Evolutionary conservation across 805 yeast genomes (phyloP).

Genomic region (Candida odintsovae): DNA sequence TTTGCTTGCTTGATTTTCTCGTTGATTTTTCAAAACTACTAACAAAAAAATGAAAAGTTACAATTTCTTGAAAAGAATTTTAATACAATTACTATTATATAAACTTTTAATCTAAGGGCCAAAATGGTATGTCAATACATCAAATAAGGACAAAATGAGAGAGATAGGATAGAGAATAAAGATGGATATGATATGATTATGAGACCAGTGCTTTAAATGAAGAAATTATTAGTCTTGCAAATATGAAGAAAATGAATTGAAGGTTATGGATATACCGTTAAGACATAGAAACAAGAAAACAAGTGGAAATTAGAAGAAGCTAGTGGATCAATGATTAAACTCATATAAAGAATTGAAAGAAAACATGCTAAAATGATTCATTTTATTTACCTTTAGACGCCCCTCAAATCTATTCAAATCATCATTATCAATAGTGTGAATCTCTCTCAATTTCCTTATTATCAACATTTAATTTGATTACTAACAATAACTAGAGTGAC

Average conservation of each 20-base stretch:
- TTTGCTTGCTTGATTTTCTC: constrained; percentile 1
- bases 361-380: too few relatives aligned
- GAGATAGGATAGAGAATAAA: not conserved
- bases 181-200: too few relatives aligned
- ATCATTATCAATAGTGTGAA: not conserved
- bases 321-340: too few relatives aligned
- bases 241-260: too few relatives aligned
- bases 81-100: not conserved
- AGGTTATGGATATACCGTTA: too few relatives aligned
- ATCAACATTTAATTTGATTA: constrained; percentile 3
- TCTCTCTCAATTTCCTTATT: not conserved
- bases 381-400: not conserved
- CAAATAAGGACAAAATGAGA: not conserved
- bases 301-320: too few relatives aligned
- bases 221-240: too few relatives aligned
- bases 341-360: too few relatives aligned
- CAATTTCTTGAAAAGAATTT: constrained; percentile 1
- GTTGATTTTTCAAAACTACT: not conserved
- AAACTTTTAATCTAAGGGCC: constrained; percentile 9
- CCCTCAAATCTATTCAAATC: not conserved
- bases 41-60: constrained; percentile 1
- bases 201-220: not conserved
- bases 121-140: constrained; percentile 14
- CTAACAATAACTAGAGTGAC: constrained; percentile 70
- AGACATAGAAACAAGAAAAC: too few relatives aligned